Evolutionary conservation across 805 yeast genomes (phyloP), one percentile per base, ranked within the genome.

Genomic region (Blastobotrys robertii): DNA sequence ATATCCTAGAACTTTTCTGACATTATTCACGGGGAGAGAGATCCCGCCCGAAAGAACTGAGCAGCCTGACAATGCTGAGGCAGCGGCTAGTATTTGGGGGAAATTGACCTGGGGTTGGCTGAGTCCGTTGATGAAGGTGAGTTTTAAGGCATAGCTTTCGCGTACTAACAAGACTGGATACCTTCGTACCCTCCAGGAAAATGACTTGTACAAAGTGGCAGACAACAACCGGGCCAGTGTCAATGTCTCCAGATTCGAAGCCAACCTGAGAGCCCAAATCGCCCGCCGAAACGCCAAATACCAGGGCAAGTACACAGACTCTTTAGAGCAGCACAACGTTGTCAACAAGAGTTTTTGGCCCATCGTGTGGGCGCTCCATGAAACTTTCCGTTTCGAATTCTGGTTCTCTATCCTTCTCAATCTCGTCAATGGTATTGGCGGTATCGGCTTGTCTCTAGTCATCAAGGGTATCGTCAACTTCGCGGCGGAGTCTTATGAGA

Each of bases 361-460:
- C 6, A 19, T 19, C 6, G 37, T 63, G 3, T 13, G 48, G 33
- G 67, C 72, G 1, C 43, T 67, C 9, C 57, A 62, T 46, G 65
- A 62, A 28, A 66, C 69, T 4, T 65, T 65, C 43, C 45, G 38
- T 32, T 46, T 38, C 37, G 52, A 56, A 34, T 58, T 57, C 47
- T 63, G 66, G 67, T 15, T 43, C 12, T 55, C 56, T 2, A 62
- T 60, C 28, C 6, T 49, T 8, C 33, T 56, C 22, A 58, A 60
- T 38, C 43, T 52, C 14, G 8, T 53, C 8, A 49, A 56, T 25
- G 69, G 65, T 45, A 9, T 28, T 49, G 8, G 42, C 56, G 2
- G 61, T 55, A 37, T 76, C 81, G 1, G 62, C 77, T 28, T 75
- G 78, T 30, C 87, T 94, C 1, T 64, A 84, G 50, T 57, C 82